Conservation (phyloP, 768 basidiomycete genomes). For the Termitomyces sp. region DNA sequence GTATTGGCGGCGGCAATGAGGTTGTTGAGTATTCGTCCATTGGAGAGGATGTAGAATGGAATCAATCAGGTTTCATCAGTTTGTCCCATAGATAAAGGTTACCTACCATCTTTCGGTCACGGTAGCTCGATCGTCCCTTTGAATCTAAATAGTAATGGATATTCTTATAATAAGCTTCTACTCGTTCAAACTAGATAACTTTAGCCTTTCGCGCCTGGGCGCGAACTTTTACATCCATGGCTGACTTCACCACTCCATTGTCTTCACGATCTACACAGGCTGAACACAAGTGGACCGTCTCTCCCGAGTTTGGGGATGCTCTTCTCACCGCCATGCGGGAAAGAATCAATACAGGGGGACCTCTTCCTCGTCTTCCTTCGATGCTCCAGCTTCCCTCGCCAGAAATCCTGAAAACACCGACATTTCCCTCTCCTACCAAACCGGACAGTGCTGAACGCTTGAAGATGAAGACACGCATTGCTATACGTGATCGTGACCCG, state of each 20-base stretch:
- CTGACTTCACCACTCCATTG: background rate
- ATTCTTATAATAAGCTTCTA: no score
- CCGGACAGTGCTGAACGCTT: constrained; percentile 21
- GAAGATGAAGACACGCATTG: constrained; percentile 43
- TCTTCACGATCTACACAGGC: background rate
- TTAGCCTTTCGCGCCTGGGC: no score
- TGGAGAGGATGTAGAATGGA: constrained; percentile 79
- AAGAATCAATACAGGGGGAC: constrained; percentile 13
- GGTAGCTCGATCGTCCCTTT: background rate
- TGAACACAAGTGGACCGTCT: constrained; percentile 17
- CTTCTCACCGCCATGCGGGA: constrained; percentile 16
- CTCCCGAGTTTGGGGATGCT: constrained; percentile 18
- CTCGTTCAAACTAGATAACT: no score
- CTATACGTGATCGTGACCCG: constrained; percentile 40
- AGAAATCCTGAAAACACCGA: constrained; percentile 11
- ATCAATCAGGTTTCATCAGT: background rate
- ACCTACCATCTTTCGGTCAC: background rate
- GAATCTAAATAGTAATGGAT: background rate
- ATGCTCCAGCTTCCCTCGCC: constrained; percentile 15
- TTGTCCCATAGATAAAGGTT: background rate
- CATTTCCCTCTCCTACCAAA: constrained; percentile 12
- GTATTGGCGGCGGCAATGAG: constrained; percentile 88
- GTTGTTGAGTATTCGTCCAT: constrained; percentile 81
- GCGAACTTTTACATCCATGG: background rate
- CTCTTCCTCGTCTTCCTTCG: constrained; percentile 18